These are phyloP conservation scores for Agaricales sp. DNA, from an alignment of 1,284 basidiomycete genomes.

Conservation along the genomic window DNA sequence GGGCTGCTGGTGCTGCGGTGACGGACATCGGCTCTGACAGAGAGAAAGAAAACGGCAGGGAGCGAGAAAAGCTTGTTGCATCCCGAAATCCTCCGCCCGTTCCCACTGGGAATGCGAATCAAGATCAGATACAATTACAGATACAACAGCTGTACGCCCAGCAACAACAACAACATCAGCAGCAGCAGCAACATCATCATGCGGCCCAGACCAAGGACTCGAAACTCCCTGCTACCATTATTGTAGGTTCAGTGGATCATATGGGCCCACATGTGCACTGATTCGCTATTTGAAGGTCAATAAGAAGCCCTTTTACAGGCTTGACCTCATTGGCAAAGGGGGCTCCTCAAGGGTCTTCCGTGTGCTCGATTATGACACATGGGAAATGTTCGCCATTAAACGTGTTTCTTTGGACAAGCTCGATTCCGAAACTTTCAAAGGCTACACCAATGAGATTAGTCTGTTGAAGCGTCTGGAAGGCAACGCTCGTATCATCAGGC, in stretches of 20 bases:
- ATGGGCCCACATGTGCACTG: neutral
- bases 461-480: slow-evolving; percentile 80
- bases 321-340: slow-evolving; percentile 85
- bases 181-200: neutral
- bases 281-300: slow-evolving; percentile 49
- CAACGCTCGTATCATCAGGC: slow-evolving; percentile 80
- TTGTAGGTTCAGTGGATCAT: neutral
- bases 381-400: slow-evolving; percentile 79
- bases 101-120: no score
- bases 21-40: slow-evolving; percentile 22
- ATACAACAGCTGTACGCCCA: neutral
- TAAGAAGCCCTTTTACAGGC: slow-evolving; percentile 68
- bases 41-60: slow-evolving; percentile 18
- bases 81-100: neutral
- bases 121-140: neutral
- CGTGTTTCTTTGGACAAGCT: slow-evolving; percentile 79
- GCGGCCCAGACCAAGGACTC: neutral
- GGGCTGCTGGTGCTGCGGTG: slow-evolving; percentile 37
- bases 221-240: neutral
- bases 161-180: no score
- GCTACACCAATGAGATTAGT: slow-evolving; percentile 93
- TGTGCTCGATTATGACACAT: slow-evolving; percentile 64
- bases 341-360: slow-evolving; percentile 92
- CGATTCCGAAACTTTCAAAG: slow-evolving; percentile 77
- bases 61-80: slow-evolving; percentile 17